Base-by-base conservation (phyloP, 805 yeast species). In the Teunomyces barrocoloradensis region DNA sequence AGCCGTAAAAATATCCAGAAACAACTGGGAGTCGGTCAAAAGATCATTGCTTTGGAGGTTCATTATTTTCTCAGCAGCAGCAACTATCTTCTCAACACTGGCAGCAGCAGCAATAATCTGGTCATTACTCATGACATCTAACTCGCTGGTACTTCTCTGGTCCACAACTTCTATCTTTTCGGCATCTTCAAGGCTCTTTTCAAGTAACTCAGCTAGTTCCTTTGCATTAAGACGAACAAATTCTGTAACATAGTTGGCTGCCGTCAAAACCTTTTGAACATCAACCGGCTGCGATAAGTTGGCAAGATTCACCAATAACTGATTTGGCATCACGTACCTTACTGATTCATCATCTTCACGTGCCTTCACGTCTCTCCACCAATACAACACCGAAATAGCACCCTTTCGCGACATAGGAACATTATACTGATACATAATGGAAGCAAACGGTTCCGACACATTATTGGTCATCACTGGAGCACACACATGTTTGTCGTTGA, bases 301-400 rank as follows among this genome's bases (percentile, higher is more conserved):
- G 4, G 82, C 82, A 38, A 94, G 64, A 0, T 84, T 75, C 0
- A 84, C 82, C 33, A 94, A 60, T 11, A 85, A 63, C 56, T 85
- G 94, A 59, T 89, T 90, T 4, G 96, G 81, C 92, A 91, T 85
- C 12, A 94, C 74, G 57, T 73, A 92, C 50, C 95, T 73, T 2
- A 85, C 81, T 2, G 96, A 87, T 66, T 94, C 99, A 63, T 94
- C 99, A 41, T 79, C 76, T 33, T 69, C 55, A 53, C 95, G 76
- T 1, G 97, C 98, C 30, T 78, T 59, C 1, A 50, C 43, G 62
- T 94, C 98, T 64, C 99, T 79, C 97, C 97, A 94, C 37, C 79
- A 73, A 56, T 79, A 88, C 15, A 94, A 69, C 0, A 69, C 80
- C 51, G 75, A 80, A 13, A 88, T 74, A 5, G 89, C 61, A 0